These are phyloP conservation scores for Globisporangium echinulatum DNA, from an alignment of 352 stramenopile genomes.

Conservation along the genomic window DNA sequence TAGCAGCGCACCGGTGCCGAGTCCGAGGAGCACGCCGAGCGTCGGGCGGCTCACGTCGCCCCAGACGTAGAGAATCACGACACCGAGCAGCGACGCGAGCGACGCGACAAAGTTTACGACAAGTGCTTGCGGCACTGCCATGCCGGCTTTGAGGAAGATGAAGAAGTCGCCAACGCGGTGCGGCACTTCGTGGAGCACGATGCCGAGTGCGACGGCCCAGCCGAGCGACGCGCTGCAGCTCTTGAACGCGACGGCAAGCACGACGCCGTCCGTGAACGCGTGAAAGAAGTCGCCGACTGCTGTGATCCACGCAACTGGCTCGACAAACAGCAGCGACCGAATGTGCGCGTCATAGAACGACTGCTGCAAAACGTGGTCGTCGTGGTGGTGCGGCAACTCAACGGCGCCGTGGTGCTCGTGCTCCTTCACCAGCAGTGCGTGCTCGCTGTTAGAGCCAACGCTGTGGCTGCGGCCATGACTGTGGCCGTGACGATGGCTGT, in stretches of 20 bases:
- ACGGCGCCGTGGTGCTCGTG: not conserved
- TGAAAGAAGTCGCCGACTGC: constrained; percentile 19
- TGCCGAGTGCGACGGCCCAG: constrained; percentile 15
- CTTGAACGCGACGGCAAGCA: constrained; percentile 18
- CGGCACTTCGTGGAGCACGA: constrained; percentile 22
- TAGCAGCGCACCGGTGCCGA: constrained; percentile 12
- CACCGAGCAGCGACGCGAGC: constrained; percentile 13
- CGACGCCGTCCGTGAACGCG: constrained; percentile 19
- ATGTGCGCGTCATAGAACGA: constrained; percentile 9
- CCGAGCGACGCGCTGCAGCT: constrained; percentile 18
- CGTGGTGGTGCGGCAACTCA: not conserved
- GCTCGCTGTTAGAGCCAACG: not conserved
- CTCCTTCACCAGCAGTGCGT: not conserved
- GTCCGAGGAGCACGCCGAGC: constrained; percentile 20
- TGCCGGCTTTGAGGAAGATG: constrained; percentile 19
- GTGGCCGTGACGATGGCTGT: constrained; percentile 6
- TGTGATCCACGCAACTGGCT: constrained; percentile 23
- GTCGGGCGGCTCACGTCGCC: constrained; percentile 15
- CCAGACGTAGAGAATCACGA: constrained; percentile 7
- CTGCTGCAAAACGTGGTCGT: not conserved
- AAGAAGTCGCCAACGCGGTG: constrained; percentile 21
- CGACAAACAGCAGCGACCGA: constrained; percentile 9
- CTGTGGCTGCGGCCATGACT: not conserved
- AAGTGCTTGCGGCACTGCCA: constrained; percentile 13
- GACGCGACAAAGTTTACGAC: constrained; percentile 15